phyloP scores from a whole-genome alignment of 176 grass and related monocot genomes.

The Saccharum spontaneum region DNA sequence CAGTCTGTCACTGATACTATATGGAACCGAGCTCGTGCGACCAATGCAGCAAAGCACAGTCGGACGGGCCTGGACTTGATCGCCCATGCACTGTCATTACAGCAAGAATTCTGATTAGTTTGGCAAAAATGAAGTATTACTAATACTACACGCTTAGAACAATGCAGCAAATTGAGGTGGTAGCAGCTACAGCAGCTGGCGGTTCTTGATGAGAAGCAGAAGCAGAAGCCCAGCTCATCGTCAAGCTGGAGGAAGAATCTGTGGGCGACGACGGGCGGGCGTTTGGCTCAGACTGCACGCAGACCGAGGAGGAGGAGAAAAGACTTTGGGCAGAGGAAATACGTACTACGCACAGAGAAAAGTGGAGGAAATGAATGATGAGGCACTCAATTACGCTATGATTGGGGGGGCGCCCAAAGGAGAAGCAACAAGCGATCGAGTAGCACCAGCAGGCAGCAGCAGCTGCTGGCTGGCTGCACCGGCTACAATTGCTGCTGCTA shows the following conservation, averaged over 20 bases:
- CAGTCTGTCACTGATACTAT: no score
- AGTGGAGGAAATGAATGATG: constrained; percentile 45
- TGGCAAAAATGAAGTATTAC: no score
- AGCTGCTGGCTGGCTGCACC: background rate
- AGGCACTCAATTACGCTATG: constrained; percentile 70
- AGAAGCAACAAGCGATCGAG: constrained; percentile 48
- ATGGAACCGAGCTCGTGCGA: no score
- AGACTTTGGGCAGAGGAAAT: background rate
- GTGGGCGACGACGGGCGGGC: background rate
- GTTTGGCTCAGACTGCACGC: background rate
- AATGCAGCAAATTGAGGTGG: background rate
- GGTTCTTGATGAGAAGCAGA: background rate
- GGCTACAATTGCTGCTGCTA: background rate
- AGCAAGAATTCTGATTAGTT: no score
- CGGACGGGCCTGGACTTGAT: no score
- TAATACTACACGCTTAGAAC: no score
- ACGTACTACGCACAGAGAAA: no score
- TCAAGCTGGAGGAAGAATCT: constrained; percentile 2
- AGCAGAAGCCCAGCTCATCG: background rate
- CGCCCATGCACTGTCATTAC: no score
- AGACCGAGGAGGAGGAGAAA: constrained; percentile 12
- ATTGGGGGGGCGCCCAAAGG: constrained; percentile 51
- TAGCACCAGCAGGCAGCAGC: constrained; percentile 16
- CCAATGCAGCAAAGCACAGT: no score
- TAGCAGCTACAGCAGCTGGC: no score